These are phyloP conservation scores for Penicillium maclennaniae DNA, from an alignment of 495 filamentous ascomycete species.

Conservation along the genomic window DNA sequence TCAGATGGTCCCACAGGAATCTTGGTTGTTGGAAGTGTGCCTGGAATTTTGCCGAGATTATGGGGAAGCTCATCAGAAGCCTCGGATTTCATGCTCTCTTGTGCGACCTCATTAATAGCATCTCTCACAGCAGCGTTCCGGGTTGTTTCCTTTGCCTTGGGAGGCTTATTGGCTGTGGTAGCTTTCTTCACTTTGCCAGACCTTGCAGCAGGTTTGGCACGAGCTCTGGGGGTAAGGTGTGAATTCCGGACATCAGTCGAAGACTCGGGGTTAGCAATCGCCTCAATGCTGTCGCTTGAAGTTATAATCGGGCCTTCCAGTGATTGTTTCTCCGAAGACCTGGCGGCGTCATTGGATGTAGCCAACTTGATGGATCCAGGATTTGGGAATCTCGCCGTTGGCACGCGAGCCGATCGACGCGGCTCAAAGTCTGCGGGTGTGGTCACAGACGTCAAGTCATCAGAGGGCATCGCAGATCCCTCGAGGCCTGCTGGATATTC, in stretches of 20 bases:
- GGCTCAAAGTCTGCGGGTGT: background rate
- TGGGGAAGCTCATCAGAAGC: slow-evolving; percentile 36
- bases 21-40: background rate
- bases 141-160: background rate
- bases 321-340: background rate
- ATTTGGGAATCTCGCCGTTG: background rate
- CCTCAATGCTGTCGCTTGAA: background rate
- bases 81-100: background rate
- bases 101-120: background rate
- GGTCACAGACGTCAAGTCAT: too few relatives aligned
- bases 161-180: background rate
- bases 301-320: background rate
- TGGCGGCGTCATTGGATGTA: background rate
- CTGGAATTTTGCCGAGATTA: slow-evolving; percentile 31
- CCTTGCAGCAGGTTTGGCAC: background rate
- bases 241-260: background rate
- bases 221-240: too few relatives aligned
- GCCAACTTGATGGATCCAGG: background rate
- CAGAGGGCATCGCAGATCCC: background rate
- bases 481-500: background rate
- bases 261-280: background rate
- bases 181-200: background rate
- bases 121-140: background rate
- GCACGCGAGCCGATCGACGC: background rate
- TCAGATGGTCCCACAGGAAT: background rate